A percentile compares a stretch with the other conserved stretches of the same genome.
Evolutionary conservation across 306 rosid species (phyloP).

Genomic region (Carpinus fangiana): DNA sequence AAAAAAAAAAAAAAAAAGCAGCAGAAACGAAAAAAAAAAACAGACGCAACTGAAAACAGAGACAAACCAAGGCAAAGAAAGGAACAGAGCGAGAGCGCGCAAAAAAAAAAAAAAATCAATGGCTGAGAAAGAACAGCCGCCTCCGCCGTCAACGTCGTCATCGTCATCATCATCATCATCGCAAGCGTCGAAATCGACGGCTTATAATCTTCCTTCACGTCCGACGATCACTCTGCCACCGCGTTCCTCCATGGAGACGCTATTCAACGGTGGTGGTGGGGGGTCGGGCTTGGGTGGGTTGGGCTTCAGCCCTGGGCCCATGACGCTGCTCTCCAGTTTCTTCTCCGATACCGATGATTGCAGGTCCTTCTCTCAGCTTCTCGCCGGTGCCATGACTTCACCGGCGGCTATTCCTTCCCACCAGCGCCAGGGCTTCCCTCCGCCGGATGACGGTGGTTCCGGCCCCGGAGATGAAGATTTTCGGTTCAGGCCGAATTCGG

Average conservation of each 20-base stretch:
- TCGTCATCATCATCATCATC: slow-evolving; percentile 22
- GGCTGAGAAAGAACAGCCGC: slow-evolving; percentile 43
- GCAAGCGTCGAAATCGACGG: slow-evolving; percentile 29
- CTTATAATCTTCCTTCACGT: slow-evolving; percentile 14
- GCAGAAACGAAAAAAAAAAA: background rate
- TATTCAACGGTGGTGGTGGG: slow-evolving; percentile 45
- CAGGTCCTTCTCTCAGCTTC: slow-evolving; percentile 83
- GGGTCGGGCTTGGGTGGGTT: slow-evolving; percentile 29
- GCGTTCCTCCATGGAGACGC: slow-evolving; percentile 53
- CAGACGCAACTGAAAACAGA: background rate
- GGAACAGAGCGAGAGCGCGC: background rate
- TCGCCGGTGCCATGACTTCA: slow-evolving; percentile 73
- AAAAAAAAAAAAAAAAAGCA: background rate
- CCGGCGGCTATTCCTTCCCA: slow-evolving; percentile 34
- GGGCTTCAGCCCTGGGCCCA: slow-evolving; percentile 83
- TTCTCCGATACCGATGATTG: slow-evolving; percentile 55
- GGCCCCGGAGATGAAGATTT: slow-evolving; percentile 26
- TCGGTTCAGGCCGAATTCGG: slow-evolving; percentile 30
- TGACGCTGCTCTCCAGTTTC: slow-evolving; percentile 70
- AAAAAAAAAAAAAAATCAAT: slow-evolving; percentile 17
- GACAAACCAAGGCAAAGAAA: background rate
- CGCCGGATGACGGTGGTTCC: slow-evolving; percentile 25
- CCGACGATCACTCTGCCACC: slow-evolving; percentile 63
- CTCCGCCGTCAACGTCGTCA: slow-evolving; percentile 20
- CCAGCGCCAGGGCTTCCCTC: slow-evolving; percentile 2